These are phyloP conservation scores for Paramecium tetraurelia DNA, from an alignment of 73 alveolate species.

Conservation along the genomic window DNA sequence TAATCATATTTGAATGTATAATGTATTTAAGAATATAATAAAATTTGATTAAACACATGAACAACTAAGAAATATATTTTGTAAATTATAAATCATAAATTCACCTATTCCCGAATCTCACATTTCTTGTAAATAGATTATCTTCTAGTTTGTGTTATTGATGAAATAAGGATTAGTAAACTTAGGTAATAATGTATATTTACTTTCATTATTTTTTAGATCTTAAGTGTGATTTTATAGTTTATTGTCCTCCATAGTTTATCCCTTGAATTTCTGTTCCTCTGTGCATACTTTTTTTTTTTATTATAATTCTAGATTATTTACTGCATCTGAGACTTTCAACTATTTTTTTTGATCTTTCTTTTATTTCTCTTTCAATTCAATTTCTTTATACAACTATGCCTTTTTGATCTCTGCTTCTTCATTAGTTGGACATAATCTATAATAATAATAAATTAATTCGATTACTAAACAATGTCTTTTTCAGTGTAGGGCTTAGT, in stretches of 20 bases:
- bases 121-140: conserved; percentile 54
- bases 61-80: conserved; percentile 22
- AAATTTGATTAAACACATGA: neutral
- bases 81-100: conserved; percentile 59
- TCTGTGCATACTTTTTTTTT: neutral
- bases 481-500: neutral
- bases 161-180: conserved; percentile 49
- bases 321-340: neutral
- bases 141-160: conserved; percentile 39
- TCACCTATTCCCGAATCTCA: conserved; percentile 61
- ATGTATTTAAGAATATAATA: neutral
- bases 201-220: neutral
- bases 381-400: neutral
- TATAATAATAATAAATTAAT: neutral
- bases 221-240: neutral
- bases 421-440: conserved; percentile 56
- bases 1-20: neutral
- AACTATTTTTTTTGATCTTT: neutral
- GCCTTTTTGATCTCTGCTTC: conserved; percentile 52
- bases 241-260: neutral
- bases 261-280: neutral
- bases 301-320: neutral
- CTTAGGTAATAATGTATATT: neutral
- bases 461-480: conserved; percentile 36
- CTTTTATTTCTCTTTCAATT: neutral